Base-by-base conservation (phyloP, 352 stramenopile species). In the Thraustochytrium sp. region DNA sequence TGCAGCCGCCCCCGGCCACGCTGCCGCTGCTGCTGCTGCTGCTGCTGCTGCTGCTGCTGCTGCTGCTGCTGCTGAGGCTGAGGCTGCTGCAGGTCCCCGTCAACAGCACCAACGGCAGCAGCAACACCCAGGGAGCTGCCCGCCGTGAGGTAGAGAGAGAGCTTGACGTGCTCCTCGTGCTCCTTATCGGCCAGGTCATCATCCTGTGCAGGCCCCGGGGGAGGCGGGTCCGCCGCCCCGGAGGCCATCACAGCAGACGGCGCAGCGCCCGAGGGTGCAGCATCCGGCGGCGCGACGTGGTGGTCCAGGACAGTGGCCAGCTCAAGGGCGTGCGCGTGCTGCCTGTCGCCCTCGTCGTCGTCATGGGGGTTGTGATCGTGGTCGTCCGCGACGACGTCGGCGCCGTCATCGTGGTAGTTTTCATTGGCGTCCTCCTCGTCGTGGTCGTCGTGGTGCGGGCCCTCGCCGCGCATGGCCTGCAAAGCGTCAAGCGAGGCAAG, bases 111-210 rank as follows among this genome's bases (percentile, higher is more conserved):
- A 72, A 31, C 16, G 26, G 8, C 26, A 59, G 51, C 51, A 59
- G 51, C 11, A 31, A 1, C n/a, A n/a, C n/a, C n/a, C n/a, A n/a
- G n/a, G n/a, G n/a, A n/a, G n/a, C n/a, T n/a, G n/a, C n/a, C n/a
- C n/a, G n/a, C n/a, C n/a, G 59, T 72, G 36, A 72, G 59, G 59
- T 72, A 72, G 46, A 72, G 46, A 16, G 59, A 72, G 11, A 72
- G 26, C n/a, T 72, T 72, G 36, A 72, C 59, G 40, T 72, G 59
- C 16, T 21, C 59, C 40, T 72, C 59, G 9, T 72, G 59, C 59
- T 72, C 59, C 26, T 49, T 72, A 21, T 21, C 59, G 40, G 42
- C 59, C 9, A 72, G 26, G 23, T 44, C 40, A 26, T 72, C n/a
- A n/a, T n/a, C n/a, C n/a, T n/a, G n/a, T n/a, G n/a, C n/a, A n/a